Evolutionary conservation across 202 grass and related monocot species (phyloP), one percentile per base, ranked within the genome.

Genomic region (Saccharum hybrid): DNA sequence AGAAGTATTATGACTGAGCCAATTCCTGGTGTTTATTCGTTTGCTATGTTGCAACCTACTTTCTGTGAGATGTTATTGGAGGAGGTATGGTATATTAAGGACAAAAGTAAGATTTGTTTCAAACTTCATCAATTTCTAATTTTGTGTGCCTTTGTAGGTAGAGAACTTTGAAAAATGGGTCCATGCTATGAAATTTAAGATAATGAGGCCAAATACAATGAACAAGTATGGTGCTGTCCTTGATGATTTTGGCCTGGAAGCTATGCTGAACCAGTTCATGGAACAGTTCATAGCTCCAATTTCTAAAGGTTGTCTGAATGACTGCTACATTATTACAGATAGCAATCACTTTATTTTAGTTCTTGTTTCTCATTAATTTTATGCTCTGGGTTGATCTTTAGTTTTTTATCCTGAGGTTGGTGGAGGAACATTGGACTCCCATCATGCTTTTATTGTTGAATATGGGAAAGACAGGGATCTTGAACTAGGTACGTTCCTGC

Each of bases 141-240:
- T 48, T 65, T 81, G 66, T 84, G 22, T 23, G 75, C 26, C 40
- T 90, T 71, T 56, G 28, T 88, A 98, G 95, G 90, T 98, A 84
- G 90, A 98, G 77, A 92, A 98, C 82, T 94, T 98, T 75, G 92
- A 98, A 88, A 98, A 93, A 61, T 93, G 90, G 90, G 90, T 98
- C 61, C 94, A 92, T 81, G 42, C 74, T 34, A 86, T 88, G 77
- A 94, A 93, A 75, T 89, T 94, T 81, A 98, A 98, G 87, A 98
- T 94, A 91, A 98, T 98, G 92, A 94, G 93, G 88, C 95, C 95
- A 72, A 98, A 98, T 80, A 98, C 95, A 78, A 98, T 98, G 95
- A 98, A 98, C 62, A 94, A 94, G 41, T 98, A 98, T 93, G 95
- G 95, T 86, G 88, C 86, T 43, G 95, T 98, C 61, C 92, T 98